Percentiles rank a stretch among this genome's conserved stretches.
phyloP scores from a whole-genome alignment of 2,329 filamentous ascomycete genomes.

The Blastomyces parvus region DNA sequence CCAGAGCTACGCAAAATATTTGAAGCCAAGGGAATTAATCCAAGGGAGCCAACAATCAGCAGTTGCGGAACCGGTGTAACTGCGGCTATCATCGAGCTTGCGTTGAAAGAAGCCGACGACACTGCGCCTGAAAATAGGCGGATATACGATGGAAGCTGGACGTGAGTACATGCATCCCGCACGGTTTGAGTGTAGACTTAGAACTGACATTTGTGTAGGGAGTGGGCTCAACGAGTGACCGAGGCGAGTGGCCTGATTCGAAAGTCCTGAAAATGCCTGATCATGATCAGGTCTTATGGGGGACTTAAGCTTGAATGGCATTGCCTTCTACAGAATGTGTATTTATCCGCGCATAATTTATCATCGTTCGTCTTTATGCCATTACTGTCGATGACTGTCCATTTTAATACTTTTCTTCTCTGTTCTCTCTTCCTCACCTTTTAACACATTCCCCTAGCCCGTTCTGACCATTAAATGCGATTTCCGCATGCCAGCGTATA shows the following conservation, averaged over 20 bases:
- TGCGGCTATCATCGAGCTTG: conserved; percentile 81
- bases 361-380: neutral
- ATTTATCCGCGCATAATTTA: neutral
- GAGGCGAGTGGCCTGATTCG: conserved; percentile 38
- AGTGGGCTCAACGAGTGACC: conserved; percentile 44
- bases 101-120: conserved; percentile 67
- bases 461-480: neutral
- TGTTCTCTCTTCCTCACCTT: neutral
- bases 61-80: conserved; percentile 93
- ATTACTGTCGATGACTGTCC: neutral
- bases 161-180: conserved; percentile 51
- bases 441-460: neutral
- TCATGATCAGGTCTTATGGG: too few species aligned
- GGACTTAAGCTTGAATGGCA: neutral
- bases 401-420: neutral
- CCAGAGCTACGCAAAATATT: conserved; percentile 68
- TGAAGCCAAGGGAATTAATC: conserved; percentile 67
- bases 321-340: neutral
- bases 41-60: conserved; percentile 69
- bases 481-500: neutral
- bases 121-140: conserved; percentile 57
- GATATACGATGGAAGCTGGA: conserved; percentile 97
- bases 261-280: conserved; percentile 22
- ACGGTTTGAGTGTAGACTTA: conserved; percentile 5
- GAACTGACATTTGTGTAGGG: conserved; percentile 24